Base-by-base conservation (phyloP, 2,329 filamentous ascomycete species). In the Hirsutella thompsonii region DNA sequence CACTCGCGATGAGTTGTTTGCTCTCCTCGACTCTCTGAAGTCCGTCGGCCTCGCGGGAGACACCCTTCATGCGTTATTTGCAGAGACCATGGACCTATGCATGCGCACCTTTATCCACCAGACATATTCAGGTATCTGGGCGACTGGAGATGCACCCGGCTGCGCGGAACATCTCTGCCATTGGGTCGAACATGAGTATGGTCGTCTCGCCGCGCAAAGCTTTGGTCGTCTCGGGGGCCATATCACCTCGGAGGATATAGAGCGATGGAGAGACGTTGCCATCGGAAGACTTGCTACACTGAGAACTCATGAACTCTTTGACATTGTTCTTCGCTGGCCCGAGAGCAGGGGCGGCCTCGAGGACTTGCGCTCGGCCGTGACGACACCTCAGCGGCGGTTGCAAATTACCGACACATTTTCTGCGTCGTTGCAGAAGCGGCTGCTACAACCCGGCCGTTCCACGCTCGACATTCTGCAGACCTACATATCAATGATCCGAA, bases 251-350 rank as follows among this genome's bases (percentile, higher is more conserved):
- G 58, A 62, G 14, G 71, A 85, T 44, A 66, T 83, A 34, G 72
- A 79, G 47, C 76, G 75, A 46, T 87, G 81, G 74, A 81, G 81
- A 53, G 76, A 82, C 33, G 79, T 82, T 50, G 81, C 80, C 14
- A 59, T 85, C 36, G 74, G 74, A 3, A 73, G 80, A 36, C 68
- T 90, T 14, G 83, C 83, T 2, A 70, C 74, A 16, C 66, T 83
- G 37, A 73, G 85, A 35, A 83, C 82, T 36, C 68, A 72, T 8
- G 79, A 87, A 52, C 66, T 92, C 9, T 90, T 88, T 52, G 82
- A 89, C 52, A 88, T 90, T 53, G 79, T 88, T 36, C 70, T 83
- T 43, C 69, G 73, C 42, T 92, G 84, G 84, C 82, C 84, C 4
- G 61, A 70, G 29, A 86, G 81, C 48, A 69, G 72, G 41, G 79